phyloP scores from a whole-genome alignment of 2,329 filamentous ascomycete species.

The Aspergillus sp. region DNA sequence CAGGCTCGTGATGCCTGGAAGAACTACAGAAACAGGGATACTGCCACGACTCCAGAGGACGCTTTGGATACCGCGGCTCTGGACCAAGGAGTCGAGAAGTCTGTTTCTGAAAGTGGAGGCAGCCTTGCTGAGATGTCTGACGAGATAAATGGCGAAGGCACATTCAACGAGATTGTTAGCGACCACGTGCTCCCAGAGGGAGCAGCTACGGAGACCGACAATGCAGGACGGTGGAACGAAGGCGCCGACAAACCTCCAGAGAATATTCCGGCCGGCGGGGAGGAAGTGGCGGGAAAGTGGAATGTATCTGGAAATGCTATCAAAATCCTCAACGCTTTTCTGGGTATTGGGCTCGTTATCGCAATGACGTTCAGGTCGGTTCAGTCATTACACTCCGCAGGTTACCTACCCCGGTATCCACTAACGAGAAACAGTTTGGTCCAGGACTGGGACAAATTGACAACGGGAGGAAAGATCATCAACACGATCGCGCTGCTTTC shows the following conservation, averaged over 20 bases:
- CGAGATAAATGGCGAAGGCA: not conserved
- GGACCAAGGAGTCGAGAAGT: too few relatives aligned
- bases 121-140: not conserved
- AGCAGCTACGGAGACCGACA: not conserved
- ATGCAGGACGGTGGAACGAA: not conserved
- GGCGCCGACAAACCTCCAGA: not conserved
- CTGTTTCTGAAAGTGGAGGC: too few relatives aligned
- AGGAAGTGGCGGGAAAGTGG: not conserved
- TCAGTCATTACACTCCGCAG: not conserved
- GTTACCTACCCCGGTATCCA: not conserved
- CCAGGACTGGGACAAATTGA: not conserved
- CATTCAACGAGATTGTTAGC: not conserved
- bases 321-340: not conserved
- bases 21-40: too few relatives aligned
- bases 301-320: not conserved
- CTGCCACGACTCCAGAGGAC: too few relatives aligned
- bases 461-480: not conserved
- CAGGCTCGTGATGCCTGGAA: too few relatives aligned
- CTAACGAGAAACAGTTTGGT: not conserved
- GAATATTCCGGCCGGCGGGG: not conserved
- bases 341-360: not conserved
- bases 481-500: not conserved
- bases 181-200: not conserved
- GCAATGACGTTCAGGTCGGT: not conserved
- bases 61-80: too few relatives aligned